A percentile compares a stretch with the other conserved stretches of the same genome.
phyloP scores from a whole-genome alignment of 306 rosid genomes.

The Acacia confusa region DNA sequence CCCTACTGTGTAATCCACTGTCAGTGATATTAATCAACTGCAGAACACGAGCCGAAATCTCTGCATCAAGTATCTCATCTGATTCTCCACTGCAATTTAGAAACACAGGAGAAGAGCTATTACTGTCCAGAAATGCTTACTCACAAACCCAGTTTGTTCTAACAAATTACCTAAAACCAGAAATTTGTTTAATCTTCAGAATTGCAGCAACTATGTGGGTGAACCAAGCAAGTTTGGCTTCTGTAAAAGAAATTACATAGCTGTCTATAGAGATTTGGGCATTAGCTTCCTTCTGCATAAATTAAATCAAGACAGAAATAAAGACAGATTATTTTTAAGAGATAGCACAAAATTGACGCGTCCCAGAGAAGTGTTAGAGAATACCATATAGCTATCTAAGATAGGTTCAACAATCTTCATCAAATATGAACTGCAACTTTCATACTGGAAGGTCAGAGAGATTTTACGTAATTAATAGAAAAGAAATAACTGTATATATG shows the following conservation, averaged over 20 bases:
- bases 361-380: neutral
- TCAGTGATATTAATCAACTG: constrained; percentile 45
- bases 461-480: neutral
- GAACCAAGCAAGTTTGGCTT: constrained; percentile 53
- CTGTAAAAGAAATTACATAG: constrained; percentile 37
- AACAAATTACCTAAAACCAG: constrained; percentile 45
- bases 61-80: constrained; percentile 48
- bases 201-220: constrained; percentile 51
- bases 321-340: neutral
- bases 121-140: constrained; percentile 10
- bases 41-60: constrained; percentile 48
- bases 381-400: constrained; percentile 43
- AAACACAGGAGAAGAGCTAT: constrained; percentile 13
- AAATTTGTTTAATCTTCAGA: constrained; percentile 42
- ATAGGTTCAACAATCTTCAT: constrained; percentile 50
- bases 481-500: constrained; percentile 4
- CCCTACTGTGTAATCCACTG: constrained; percentile 50
- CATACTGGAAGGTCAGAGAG: constrained; percentile 45
- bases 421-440: constrained; percentile 48
- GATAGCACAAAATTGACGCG: constrained; percentile 2
- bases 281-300: constrained; percentile 37
- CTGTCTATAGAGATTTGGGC: constrained; percentile 26
- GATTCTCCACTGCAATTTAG: constrained; percentile 43
- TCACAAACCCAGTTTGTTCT: neutral
- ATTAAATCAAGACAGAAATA: constrained; percentile 10